Evolutionary conservation across 768 basidiomycete species (phyloP).

Genomic region (Leucocoprinus leucothites): DNA sequence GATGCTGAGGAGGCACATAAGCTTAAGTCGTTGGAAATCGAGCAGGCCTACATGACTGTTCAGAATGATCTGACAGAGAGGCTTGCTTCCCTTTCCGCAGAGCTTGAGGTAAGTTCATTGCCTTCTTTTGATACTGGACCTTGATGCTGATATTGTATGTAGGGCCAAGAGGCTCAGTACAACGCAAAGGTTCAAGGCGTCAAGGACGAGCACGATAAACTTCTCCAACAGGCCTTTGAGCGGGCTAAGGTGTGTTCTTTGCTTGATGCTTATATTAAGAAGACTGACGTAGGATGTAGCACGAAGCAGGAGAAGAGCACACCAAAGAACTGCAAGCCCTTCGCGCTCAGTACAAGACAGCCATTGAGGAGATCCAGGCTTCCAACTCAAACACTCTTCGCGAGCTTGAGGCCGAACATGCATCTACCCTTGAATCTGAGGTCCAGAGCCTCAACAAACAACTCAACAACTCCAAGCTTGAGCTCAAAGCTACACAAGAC

Average conservation of each 20-base stretch:
- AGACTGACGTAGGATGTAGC: slow-evolving; percentile 31
- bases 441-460: slow-evolving; percentile 59
- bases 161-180: slow-evolving; percentile 74
- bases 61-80: slow-evolving; percentile 53
- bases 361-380: slow-evolving; percentile 65
- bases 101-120: slow-evolving; percentile 58
- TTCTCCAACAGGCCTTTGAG: slow-evolving; percentile 69
- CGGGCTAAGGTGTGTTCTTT: slow-evolving; percentile 64
- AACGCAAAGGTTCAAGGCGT: slow-evolving; percentile 61
- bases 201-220: slow-evolving; percentile 58
- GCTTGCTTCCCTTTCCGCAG: slow-evolving; percentile 50
- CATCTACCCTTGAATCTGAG: slow-evolving; percentile 54
- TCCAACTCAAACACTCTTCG: slow-evolving; percentile 62
- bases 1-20: slow-evolving; percentile 46
- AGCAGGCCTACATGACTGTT: slow-evolving; percentile 44
- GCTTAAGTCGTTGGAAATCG: slow-evolving; percentile 48
- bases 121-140: neutral
- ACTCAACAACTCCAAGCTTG: slow-evolving; percentile 56
- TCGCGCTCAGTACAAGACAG: slow-evolving; percentile 59
- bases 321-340: slow-evolving; percentile 67
- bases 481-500: slow-evolving; percentile 82
- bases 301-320: slow-evolving; percentile 69
- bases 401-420: slow-evolving; percentile 62
- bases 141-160: slow-evolving; percentile 11
- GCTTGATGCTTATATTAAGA: neutral